Conservation (phyloP, 345 rosid genomes). For the Linum usitatissimum region DNA sequence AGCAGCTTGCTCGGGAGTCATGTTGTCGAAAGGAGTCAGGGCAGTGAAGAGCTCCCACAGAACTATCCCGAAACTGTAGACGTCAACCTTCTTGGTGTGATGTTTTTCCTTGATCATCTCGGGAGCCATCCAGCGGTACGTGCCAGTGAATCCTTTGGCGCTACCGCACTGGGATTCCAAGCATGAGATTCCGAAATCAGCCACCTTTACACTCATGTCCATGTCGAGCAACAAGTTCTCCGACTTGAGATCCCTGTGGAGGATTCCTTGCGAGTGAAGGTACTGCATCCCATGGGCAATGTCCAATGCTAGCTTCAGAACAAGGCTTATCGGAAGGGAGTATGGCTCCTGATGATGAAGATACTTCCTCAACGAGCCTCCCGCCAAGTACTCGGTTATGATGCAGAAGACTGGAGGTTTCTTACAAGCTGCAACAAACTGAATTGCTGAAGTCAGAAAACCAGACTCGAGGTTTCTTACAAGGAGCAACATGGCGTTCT, state of each 20-base stretch:
- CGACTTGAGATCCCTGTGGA: slow-evolving; percentile 71
- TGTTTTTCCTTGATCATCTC: slow-evolving; percentile 72
- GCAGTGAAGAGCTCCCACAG: slow-evolving; percentile 76
- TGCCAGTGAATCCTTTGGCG: slow-evolving; percentile 61
- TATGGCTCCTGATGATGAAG: slow-evolving; percentile 66
- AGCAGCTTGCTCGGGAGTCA: slow-evolving; percentile 81
- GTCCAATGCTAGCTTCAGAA: slow-evolving; percentile 54
- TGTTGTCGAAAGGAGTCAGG: slow-evolving; percentile 52
- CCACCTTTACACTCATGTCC: slow-evolving; percentile 61
- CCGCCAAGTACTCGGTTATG: slow-evolving; percentile 26
- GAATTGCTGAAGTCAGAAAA: slow-evolving; percentile 15
- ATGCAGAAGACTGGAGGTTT: slow-evolving; percentile 26
- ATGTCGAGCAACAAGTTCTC: slow-evolving; percentile 60
- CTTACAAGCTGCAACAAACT: slow-evolving; percentile 31
- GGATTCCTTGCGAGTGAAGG: slow-evolving; percentile 63
- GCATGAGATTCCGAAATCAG: slow-evolving; percentile 76
- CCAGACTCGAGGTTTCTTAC: too few species aligned
- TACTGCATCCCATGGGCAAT: slow-evolving; percentile 69
- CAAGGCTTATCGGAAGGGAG: slow-evolving; percentile 47
- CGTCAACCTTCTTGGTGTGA: slow-evolving; percentile 70
- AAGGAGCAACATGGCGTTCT: too few species aligned
- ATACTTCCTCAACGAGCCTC: slow-evolving; percentile 39
- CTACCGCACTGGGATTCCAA: slow-evolving; percentile 56
- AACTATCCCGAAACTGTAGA: slow-evolving; percentile 72
- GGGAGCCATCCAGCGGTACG: slow-evolving; percentile 87